Conservation (phyloP, 306 rosid species). For the Cicer arietinum region DNA sequence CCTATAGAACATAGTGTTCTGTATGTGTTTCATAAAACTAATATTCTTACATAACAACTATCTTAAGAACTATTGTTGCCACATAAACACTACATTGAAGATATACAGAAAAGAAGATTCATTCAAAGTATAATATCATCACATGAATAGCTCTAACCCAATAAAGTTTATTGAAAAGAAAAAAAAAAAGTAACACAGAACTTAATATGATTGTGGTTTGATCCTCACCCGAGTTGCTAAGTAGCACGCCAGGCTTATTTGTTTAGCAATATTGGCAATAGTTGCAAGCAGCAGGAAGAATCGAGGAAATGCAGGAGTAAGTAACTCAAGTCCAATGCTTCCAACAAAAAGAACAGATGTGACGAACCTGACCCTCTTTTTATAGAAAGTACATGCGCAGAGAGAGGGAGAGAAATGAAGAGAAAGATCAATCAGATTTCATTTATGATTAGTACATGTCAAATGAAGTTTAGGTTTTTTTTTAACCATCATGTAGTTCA, state of each 20-base stretch:
- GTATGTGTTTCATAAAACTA: neutral
- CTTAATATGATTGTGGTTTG: slow-evolving; percentile 14
- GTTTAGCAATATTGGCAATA: slow-evolving; percentile 87
- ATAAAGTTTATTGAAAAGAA: neutral
- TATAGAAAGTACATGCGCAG: slow-evolving; percentile 34
- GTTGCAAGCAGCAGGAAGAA: slow-evolving; percentile 88
- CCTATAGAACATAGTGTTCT: neutral
- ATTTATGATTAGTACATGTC: slow-evolving; percentile 6
- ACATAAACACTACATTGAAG: slow-evolving; percentile 5
- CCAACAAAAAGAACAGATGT: slow-evolving; percentile 76
- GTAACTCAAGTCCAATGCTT: slow-evolving; percentile 88
- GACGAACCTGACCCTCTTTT: slow-evolving; percentile 87
- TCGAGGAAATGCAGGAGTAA: slow-evolving; percentile 78
- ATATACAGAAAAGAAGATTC: slow-evolving; percentile 1
- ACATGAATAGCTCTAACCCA: slow-evolving; percentile 15
- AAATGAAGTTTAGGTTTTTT: slow-evolving; percentile 42
- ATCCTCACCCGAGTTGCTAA: slow-evolving; percentile 80
- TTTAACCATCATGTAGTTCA: slow-evolving; percentile 38
- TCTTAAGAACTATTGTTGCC: neutral
- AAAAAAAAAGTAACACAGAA: slow-evolving; percentile 11
- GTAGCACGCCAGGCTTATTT: slow-evolving; percentile 90
- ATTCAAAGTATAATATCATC: slow-evolving; percentile 19
- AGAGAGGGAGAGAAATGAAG: neutral
- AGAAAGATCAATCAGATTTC: slow-evolving; percentile 32
- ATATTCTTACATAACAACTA: slow-evolving; percentile 7